These are phyloP conservation scores for Aquilaria malaccensis DNA, from an alignment of 345 rosid genomes.

Conservation along the genomic window DNA sequence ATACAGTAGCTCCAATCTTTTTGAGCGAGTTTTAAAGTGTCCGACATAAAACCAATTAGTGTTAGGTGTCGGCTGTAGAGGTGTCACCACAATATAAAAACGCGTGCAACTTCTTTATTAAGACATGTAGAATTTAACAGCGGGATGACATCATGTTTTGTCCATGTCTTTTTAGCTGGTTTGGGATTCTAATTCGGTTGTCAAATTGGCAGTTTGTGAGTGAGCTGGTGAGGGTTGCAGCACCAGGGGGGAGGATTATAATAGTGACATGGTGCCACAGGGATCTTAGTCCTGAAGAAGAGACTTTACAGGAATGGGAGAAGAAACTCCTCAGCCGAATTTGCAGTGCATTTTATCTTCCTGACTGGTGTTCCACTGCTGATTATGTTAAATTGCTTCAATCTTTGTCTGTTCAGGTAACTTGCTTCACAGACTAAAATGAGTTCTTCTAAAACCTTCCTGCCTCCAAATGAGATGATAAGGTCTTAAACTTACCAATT, in stretches of 20 bases:
- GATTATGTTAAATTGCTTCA: slow-evolving; percentile 63
- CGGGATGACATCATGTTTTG: neutral
- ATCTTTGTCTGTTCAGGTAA: slow-evolving; percentile 53
- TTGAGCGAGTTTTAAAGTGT: no score
- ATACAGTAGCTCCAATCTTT: no score
- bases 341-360: slow-evolving; percentile 69
- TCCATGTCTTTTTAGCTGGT: neutral
- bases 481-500: no score
- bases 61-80: no score
- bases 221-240: slow-evolving; percentile 77
- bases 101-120: no score
- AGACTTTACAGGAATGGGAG: slow-evolving; percentile 71
- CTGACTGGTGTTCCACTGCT: slow-evolving; percentile 80
- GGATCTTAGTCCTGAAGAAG: slow-evolving; percentile 56
- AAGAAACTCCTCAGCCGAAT: slow-evolving; percentile 49
- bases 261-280: slow-evolving; percentile 96
- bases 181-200: no score
- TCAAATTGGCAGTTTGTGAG: slow-evolving; percentile 52
- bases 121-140: no score
- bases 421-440: neutral
- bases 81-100: no score
- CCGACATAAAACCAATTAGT: no score
- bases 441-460: neutral
- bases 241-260: slow-evolving; percentile 73
- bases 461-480: no score